phyloP scores from a whole-genome alignment of 495 filamentous ascomycete genomes.

The Hypoxylon fragiforme region DNA sequence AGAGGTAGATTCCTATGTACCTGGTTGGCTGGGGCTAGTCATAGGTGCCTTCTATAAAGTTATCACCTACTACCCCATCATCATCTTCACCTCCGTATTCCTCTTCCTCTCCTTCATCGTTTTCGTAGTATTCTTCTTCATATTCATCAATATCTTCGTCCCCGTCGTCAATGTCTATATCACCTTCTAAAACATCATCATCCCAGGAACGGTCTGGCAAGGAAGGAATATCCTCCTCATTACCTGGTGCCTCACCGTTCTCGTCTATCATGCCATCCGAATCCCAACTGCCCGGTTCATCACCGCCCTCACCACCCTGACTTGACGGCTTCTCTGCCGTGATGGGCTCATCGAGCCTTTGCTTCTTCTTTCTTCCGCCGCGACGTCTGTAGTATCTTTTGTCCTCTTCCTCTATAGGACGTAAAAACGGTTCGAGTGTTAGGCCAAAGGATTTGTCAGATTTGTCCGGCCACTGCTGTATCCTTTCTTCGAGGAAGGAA shows the following conservation, averaged over 20 bases:
- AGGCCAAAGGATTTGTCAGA: slow-evolving; percentile 33
- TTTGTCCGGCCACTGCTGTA: slow-evolving; percentile 29
- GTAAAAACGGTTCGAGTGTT: slow-evolving; percentile 34
- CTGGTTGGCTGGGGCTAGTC: too few relatives aligned
- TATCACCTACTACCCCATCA: slow-evolving; percentile 2
- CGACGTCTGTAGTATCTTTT: slow-evolving; percentile 7
- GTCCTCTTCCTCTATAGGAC: slow-evolving; percentile 32
- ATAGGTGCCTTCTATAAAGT: background rate
- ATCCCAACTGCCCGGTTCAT: background rate
- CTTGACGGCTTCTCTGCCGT: background rate
- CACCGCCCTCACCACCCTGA: background rate
- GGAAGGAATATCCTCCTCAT: background rate
- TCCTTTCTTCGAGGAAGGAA: slow-evolving; percentile 27
- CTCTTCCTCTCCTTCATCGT: slow-evolving; percentile 4
- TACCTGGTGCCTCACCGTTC: slow-evolving; percentile 1
- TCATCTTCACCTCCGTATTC: slow-evolving; percentile 11
- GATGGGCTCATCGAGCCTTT: background rate
- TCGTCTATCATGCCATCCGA: background rate
- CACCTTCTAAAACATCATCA: background rate
- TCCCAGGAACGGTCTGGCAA: slow-evolving; percentile 10
- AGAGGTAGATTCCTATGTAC: too few relatives aligned
- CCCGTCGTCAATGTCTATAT: slow-evolving; percentile 9
- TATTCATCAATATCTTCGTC: slow-evolving; percentile 9
- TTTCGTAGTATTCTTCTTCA: background rate
- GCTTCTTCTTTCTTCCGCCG: background rate